Evolutionary conservation across 192 early-diverging fungal species (phyloP), one percentile per base, ranked within the genome.

Genomic region (Chytriomyces sp.): DNA sequence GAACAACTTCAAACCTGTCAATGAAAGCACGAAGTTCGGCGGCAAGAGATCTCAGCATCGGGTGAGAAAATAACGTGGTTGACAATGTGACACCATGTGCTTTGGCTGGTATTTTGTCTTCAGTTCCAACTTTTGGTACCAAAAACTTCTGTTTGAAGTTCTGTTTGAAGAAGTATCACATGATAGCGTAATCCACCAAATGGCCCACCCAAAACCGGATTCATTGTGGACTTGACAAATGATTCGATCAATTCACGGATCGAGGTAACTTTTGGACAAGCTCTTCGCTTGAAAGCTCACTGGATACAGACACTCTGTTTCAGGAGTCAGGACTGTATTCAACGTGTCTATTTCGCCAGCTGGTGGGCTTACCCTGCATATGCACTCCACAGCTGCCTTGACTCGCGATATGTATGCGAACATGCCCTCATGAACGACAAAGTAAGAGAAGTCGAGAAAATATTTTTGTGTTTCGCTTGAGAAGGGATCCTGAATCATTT

Each of bases 371-470:
- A 80, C 71, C 52, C 82, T 82, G 39, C 91, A 57, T 22, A 84
- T 72, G 32, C 87, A 78, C 62, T 93, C 84, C 17, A 93, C 89
- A 12, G 91, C 91, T 10, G 75, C 66, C 25, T 82, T 74, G 39
- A 98, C 88, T 53, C 82, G 77, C n/a, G 81, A 83, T 66, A 90
- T 87, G 65, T 88, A 84, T 55, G 78, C 73, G 64, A 86, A 90
- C 91, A 94, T 95, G 0, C 96, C 96, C 59, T 87, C 84, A 71
- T 98, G 91, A 61, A 99, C 72, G 31, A 99, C 79, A 89, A 91
- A 97, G 93, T 94, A 96, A 71, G 85, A 92, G 72, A 93, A 90
- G 59, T 91, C 93, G 76, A 99, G 71, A 75, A 92, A 99, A 79
- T 90, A 86, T 67, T 92, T 85, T 77, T 98, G 94, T 7, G 86